Percentiles rank a stretch among this genome's conserved stretches.
Conservation (phyloP, 495 filamentous ascomycete species). For the Aspergillus incahuasiensis region DNA sequence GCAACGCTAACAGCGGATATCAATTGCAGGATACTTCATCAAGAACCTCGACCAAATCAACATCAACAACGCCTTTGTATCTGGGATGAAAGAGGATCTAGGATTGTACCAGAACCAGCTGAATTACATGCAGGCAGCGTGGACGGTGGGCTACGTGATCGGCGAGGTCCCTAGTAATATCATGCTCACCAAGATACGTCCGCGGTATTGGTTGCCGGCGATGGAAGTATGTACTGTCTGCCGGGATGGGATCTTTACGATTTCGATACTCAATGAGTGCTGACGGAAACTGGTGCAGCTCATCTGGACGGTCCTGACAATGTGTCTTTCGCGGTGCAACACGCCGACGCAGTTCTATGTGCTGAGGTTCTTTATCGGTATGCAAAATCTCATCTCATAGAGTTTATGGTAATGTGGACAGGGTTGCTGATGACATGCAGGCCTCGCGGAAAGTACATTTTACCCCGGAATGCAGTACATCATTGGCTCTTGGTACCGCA, state of each 20-base stretch:
- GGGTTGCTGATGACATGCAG: constrained; percentile 12
- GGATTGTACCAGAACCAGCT: constrained; percentile 51
- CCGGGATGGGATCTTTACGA: too few relatives aligned
- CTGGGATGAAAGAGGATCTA: constrained; percentile 55
- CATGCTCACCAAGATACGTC: constrained; percentile 50
- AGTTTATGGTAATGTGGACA: too few relatives aligned
- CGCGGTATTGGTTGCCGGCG: constrained; percentile 56
- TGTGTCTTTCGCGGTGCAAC: constrained; percentile 43
- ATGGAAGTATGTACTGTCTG: constrained; percentile 28
- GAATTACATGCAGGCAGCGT: constrained; percentile 49
- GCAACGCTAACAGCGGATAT: not conserved
- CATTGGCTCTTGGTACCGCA: constrained; percentile 48
- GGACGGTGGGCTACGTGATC: constrained; percentile 61
- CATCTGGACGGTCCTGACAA: constrained; percentile 51
- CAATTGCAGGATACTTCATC: constrained; percentile 48
- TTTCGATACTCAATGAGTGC: too few relatives aligned
- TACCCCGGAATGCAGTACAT: constrained; percentile 47
- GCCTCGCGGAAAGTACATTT: constrained; percentile 42
- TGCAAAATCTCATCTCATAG: constrained; percentile 7
- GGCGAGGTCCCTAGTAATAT: constrained; percentile 60
- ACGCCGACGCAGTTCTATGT: constrained; percentile 49
- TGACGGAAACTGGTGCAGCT: too few relatives aligned
- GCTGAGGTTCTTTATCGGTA: constrained; percentile 55
- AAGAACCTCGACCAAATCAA: constrained; percentile 57
- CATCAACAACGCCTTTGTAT: constrained; percentile 52